Evolutionary conservation across 176 grass and related monocot species (phyloP).

Genomic region (Ensete glaucum): DNA sequence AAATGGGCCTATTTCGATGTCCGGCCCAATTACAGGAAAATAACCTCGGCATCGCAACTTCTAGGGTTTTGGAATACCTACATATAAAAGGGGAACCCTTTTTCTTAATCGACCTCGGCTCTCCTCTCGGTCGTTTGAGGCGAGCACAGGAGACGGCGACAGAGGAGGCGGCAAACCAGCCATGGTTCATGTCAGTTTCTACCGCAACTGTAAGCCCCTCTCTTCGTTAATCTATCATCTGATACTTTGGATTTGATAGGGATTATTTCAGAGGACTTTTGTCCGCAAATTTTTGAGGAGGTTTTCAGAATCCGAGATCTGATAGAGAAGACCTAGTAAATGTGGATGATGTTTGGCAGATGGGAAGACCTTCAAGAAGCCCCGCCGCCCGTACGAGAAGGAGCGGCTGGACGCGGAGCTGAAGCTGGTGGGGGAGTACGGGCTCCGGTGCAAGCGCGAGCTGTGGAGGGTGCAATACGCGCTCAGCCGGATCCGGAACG

Average conservation of each 20-base stretch:
- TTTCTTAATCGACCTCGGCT: neutral
- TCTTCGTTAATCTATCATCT: neutral
- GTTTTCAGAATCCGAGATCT: neutral
- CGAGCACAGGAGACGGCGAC: neutral
- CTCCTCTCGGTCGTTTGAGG: neutral
- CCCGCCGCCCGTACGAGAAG: constrained; percentile 15
- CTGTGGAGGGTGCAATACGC: constrained; percentile 15
- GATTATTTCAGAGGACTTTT: too few species aligned
- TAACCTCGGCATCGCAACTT: neutral
- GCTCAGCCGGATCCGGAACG: neutral
- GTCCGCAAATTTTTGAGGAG: too few species aligned
- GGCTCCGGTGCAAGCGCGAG: constrained; percentile 2
- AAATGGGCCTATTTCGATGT: neutral
- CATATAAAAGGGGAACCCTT: neutral
- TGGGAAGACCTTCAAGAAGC: constrained; percentile 21
- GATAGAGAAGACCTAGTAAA: neutral
- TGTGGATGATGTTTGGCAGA: constrained; percentile 20
- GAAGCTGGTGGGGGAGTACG: constrained; percentile 14
- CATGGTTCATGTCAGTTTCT: constrained; percentile 10
- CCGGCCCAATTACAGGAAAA: neutral
- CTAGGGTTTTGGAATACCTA: neutral
- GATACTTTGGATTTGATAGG: too few species aligned
- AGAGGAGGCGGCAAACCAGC: neutral
- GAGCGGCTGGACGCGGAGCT: constrained; percentile 7
- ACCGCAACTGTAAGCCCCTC: constrained; percentile 8